A percentile compares a stretch with the other conserved stretches of the same genome.
phyloP scores from a whole-genome alignment of 1,139 yeast species.

The Saccharomyces hybrid region DNA sequence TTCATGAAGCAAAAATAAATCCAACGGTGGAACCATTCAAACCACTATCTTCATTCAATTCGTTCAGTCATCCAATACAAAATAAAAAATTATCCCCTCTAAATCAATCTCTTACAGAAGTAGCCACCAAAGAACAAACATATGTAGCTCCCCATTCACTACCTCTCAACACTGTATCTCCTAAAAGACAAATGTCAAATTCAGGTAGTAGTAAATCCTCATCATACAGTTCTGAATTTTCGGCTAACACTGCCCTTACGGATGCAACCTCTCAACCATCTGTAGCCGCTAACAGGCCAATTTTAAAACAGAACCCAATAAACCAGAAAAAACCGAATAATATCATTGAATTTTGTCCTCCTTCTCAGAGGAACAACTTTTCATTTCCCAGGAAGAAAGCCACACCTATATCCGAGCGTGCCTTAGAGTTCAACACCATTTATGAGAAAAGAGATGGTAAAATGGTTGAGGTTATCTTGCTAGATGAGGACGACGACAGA shows the following conservation, averaged over 20 bases:
- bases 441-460: conserved; percentile 18
- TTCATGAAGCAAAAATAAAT: not conserved
- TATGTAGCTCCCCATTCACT: not conserved
- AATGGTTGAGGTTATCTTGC: conserved; percentile 22
- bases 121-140: not conserved
- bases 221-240: conserved; percentile 25
- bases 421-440: conserved; percentile 4
- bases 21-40: not conserved
- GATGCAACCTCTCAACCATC: conserved; percentile 15
- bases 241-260: conserved; percentile 17
- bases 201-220: conserved; percentile 14
- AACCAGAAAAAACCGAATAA: not conserved
- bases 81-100: not conserved
- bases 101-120: not conserved
- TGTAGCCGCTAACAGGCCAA: not conserved
- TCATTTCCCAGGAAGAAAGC: not conserved
- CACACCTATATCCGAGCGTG: not conserved
- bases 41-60: not conserved
- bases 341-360: not conserved
- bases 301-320: not conserved
- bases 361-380: not conserved
- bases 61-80: not conserved
- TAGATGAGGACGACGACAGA: conserved; percentile 16
- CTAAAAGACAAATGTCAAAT: conserved; percentile 23
- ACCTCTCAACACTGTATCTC: conserved; percentile 13